phyloP scores from a whole-genome alignment of 305 asterid genomes.

The Fraxinus angustifolia region DNA sequence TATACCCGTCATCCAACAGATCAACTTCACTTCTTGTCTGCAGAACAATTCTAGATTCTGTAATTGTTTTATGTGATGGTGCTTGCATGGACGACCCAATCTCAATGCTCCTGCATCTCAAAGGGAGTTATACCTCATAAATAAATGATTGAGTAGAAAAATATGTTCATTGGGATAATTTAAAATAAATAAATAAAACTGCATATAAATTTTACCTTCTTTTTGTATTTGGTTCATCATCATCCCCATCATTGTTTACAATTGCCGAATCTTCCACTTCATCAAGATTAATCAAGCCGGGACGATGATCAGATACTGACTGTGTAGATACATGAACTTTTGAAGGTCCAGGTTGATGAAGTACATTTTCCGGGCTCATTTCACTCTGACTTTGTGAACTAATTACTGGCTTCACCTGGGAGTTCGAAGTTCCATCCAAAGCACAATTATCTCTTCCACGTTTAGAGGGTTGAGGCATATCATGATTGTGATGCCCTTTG shows the following conservation, averaged over 20 bases:
- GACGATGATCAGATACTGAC: not conserved
- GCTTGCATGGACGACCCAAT: conserved; percentile 31
- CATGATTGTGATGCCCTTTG: conserved; percentile 84
- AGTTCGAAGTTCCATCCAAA: conserved; percentile 20
- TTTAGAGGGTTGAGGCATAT: conserved; percentile 51
- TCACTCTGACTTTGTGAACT: conserved; percentile 28
- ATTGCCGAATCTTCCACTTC: not conserved
- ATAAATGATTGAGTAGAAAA: not conserved
- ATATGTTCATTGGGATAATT: not conserved
- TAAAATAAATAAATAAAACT: not conserved
- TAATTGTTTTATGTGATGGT: conserved; percentile 57
- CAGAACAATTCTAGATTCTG: conserved; percentile 80
- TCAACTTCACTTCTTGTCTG: conserved; percentile 96
- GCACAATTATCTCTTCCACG: conserved; percentile 43
- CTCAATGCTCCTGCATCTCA: conserved; percentile 46
- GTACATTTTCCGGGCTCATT: conserved; percentile 4
- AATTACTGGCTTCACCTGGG: conserved; percentile 22
- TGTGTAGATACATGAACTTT: not conserved
- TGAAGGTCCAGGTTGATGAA: not conserved
- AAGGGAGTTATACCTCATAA: not conserved
- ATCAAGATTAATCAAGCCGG: not conserved
- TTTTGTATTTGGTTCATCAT: conserved; percentile 60
- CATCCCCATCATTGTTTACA: conserved; percentile 35
- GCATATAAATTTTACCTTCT: conserved; percentile 48
- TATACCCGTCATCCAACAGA: conserved; percentile 79